Conservation (phyloP, 257 asterid genomes). For the Nicotiana knightiana region DNA sequence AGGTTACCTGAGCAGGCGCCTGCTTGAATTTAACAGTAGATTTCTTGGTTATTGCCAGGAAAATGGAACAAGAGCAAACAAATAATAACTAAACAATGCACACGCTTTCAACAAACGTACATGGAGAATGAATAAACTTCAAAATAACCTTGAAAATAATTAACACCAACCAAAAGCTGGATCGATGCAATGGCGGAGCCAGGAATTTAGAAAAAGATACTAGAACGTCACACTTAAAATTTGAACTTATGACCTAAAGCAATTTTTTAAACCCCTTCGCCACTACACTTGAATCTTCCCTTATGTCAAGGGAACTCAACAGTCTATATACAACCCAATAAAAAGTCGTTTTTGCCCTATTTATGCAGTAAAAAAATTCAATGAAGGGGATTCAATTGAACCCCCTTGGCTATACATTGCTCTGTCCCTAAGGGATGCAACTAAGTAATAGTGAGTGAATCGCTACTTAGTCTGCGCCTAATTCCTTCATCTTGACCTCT, state of each 20-base stretch:
- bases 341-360: too few relatives aligned
- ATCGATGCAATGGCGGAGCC: too few relatives aligned
- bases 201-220: too few relatives aligned
- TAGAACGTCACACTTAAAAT: too few relatives aligned
- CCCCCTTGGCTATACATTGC: too few relatives aligned
- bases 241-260: too few relatives aligned
- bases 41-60: not conserved
- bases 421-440: not conserved
- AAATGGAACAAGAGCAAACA: not conserved
- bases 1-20: slow-evolving; percentile 4
- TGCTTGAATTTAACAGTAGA: not conserved
- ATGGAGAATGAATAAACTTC: not conserved
- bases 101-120: not conserved
- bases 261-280: too few relatives aligned
- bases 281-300: too few relatives aligned
- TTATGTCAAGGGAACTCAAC: too few relatives aligned
- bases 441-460: not conserved
- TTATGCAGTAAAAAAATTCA: too few relatives aligned
- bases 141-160: not conserved
- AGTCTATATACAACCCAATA: too few relatives aligned
- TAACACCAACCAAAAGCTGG: not conserved
- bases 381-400: too few relatives aligned
- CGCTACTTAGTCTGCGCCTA: not conserved
- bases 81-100: not conserved
- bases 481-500: not conserved